phyloP scores from a whole-genome alignment of 1,284 basidiomycete genomes.

The Pascua sp. region DNA sequence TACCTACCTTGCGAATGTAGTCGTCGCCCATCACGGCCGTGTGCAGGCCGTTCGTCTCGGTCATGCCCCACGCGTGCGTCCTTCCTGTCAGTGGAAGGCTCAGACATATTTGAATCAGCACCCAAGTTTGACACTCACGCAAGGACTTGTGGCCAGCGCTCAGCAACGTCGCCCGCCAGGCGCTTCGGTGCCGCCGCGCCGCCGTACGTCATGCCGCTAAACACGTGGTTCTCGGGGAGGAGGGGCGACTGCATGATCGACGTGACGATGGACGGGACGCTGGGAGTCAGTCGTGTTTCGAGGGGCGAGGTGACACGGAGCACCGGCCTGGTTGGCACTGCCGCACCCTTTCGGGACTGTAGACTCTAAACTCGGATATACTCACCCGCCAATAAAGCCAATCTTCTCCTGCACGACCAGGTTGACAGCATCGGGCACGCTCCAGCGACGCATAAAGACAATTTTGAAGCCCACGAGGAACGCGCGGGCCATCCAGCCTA shows the following conservation, averaged over 20 bases:
- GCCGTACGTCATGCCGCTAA: slow-evolving; percentile 42
- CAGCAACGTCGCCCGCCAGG: slow-evolving; percentile 29
- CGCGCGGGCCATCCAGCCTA: slow-evolving; percentile 34
- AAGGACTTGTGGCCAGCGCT: slow-evolving; percentile 30
- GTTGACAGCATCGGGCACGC: slow-evolving; percentile 29
- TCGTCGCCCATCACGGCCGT: slow-evolving; percentile 21
- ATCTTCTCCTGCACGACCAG: slow-evolving; percentile 31
- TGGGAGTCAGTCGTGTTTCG: slow-evolving; percentile 4
- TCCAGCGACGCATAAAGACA: slow-evolving; percentile 39
- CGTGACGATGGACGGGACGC: slow-evolving; percentile 38
- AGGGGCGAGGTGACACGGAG: too few species aligned
- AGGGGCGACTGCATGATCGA: slow-evolving; percentile 33
- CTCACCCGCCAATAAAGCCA: slow-evolving; percentile 37
- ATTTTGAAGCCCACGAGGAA: slow-evolving; percentile 30
- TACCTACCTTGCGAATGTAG: slow-evolving; percentile 23
- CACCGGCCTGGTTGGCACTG: background rate
- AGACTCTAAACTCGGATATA: too few species aligned
- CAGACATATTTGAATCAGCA: background rate
- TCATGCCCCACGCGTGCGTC: slow-evolving; percentile 18
- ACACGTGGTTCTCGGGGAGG: slow-evolving; percentile 13
- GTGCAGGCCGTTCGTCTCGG: slow-evolving; percentile 9
- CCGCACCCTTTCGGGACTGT: background rate
- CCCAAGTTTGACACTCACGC: background rate
- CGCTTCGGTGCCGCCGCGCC: slow-evolving; percentile 41
- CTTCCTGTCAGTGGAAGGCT: background rate